Percentiles rank a stretch among this genome's conserved stretches.
Conservation (phyloP, 2,329 filamentous ascomycete genomes). For the Aspergillus glaucus region DNA sequence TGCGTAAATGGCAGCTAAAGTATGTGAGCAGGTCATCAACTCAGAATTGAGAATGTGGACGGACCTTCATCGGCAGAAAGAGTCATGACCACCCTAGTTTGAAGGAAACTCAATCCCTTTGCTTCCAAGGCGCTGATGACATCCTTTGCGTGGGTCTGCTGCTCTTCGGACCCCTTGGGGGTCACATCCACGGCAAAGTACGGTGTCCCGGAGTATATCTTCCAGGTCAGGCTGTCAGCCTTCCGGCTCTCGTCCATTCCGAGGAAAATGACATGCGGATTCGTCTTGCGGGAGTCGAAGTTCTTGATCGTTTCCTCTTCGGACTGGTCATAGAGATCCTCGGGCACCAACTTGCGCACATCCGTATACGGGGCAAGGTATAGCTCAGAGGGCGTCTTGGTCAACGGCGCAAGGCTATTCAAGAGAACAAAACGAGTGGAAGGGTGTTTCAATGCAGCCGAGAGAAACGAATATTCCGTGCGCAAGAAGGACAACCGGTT, state of each 20-base stretch:
- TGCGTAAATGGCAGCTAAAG: constrained; percentile 76
- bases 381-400: constrained; percentile 55
- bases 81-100: constrained; percentile 58
- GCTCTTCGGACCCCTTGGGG: constrained; percentile 57
- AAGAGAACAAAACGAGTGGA: constrained; percentile 64
- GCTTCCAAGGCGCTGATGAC: constrained; percentile 56
- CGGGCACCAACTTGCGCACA: constrained; percentile 63
- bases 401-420: constrained; percentile 69
- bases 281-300: constrained; percentile 65
- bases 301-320: constrained; percentile 67
- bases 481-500: constrained; percentile 47
- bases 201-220: constrained; percentile 67
- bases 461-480: constrained; percentile 42
- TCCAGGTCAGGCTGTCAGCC: constrained; percentile 37
- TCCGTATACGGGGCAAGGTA: constrained; percentile 64
- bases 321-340: constrained; percentile 61
- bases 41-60: constrained; percentile 9
- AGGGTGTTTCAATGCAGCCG: constrained; percentile 43
- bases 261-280: constrained; percentile 73
- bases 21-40: constrained; percentile 1
- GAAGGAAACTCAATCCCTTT: constrained; percentile 59
- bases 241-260: constrained; percentile 65
- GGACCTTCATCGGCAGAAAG: constrained; percentile 58
- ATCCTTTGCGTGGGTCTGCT: constrained; percentile 49
- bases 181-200: constrained; percentile 90